Evolutionary conservation across 1,284 basidiomycete species (phyloP), one percentile per base, ranked within the genome.

Genomic region (Ceratobasidium sp.): DNA sequence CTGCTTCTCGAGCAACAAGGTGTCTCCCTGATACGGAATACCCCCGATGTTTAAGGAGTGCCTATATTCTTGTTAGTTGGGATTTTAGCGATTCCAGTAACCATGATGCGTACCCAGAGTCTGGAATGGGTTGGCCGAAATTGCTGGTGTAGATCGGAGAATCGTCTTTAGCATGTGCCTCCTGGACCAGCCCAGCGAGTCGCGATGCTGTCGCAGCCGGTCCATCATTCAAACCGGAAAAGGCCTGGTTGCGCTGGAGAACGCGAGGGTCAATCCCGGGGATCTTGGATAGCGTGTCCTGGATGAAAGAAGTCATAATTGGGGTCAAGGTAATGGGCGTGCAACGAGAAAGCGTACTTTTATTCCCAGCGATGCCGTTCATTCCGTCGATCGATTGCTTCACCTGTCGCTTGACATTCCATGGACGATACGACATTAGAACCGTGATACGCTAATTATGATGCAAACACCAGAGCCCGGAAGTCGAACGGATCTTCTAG

Each of bases 1-100:
- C 57, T 80, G 80, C 71, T 80, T 79, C 76, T 80, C 80, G 43
- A 80, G 75, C n/a, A 80, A 72, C 30, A 78, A 57, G 9, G 80
- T 59, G 62, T 80, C 79, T 30, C 75, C 76, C 60, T 80, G 79
- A 53, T 76, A 77, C 2, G 79, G 79, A 53, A 79, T 78, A 23
- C 78, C 79, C 21, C 79, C 79, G 53, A 80, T 75, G 72, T 80
- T 80, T 62, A 80, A 75, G 9, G 77, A 74, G 72, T 79, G 77
- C 9, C 77, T 72, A 41, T 48, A 45, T 6, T 30, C 36, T 14
- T 21, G 2, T 46, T 39, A 39, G 14, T 18, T 61, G 16, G 41
- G 55, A 39, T 26, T 28, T 28, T n/a, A n/a, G 10, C 30, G 9
- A 52, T n/a, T 10, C 23, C 32, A 36, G 36, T 32, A 52, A 21